phyloP scores from a whole-genome alignment of 768 basidiomycete species.

The Termitomyces sp. region DNA sequence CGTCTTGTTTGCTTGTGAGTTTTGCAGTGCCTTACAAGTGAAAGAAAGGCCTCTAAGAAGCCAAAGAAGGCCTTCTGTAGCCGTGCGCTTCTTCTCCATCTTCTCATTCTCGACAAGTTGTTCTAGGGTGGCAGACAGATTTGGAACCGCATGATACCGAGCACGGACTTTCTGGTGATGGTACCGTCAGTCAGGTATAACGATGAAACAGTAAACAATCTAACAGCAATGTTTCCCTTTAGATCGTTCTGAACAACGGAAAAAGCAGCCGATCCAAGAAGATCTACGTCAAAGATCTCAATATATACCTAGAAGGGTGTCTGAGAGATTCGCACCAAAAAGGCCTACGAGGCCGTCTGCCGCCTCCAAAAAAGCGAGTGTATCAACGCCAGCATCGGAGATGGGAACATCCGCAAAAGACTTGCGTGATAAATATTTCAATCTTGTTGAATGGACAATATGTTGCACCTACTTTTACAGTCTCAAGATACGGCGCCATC shows the following conservation, averaged over 20 bases:
- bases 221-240: slow-evolving; percentile 85
- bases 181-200: not conserved
- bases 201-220: slow-evolving; percentile 15
- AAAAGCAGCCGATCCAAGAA: slow-evolving; percentile 85
- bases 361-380: slow-evolving; percentile 82
- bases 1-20: slow-evolving; percentile 57
- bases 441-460: not conserved
- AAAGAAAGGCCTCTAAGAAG: slow-evolving; percentile 87
- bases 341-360: slow-evolving; percentile 82
- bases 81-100: slow-evolving; percentile 77
- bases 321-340: slow-evolving; percentile 62
- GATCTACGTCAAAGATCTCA: slow-evolving; percentile 42
- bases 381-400: slow-evolving; percentile 85
- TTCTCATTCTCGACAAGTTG: slow-evolving; percentile 80
- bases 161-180: slow-evolving; percentile 79
- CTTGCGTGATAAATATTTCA: slow-evolving; percentile 32
- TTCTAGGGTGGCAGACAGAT: slow-evolving; percentile 73
- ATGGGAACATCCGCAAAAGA: slow-evolving; percentile 91
- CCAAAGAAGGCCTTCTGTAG: slow-evolving; percentile 94
- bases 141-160: slow-evolving; percentile 65
- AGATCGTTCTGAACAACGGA: slow-evolving; percentile 78
- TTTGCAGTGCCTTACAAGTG: slow-evolving; percentile 76
- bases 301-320: not conserved
- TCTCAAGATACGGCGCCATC: slow-evolving; percentile 76
- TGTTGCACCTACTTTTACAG: slow-evolving; percentile 46